Evolutionary conservation across 257 asterid species (phyloP), one percentile per base, ranked within the genome.

Genomic region (Salvia hispanica): DNA sequence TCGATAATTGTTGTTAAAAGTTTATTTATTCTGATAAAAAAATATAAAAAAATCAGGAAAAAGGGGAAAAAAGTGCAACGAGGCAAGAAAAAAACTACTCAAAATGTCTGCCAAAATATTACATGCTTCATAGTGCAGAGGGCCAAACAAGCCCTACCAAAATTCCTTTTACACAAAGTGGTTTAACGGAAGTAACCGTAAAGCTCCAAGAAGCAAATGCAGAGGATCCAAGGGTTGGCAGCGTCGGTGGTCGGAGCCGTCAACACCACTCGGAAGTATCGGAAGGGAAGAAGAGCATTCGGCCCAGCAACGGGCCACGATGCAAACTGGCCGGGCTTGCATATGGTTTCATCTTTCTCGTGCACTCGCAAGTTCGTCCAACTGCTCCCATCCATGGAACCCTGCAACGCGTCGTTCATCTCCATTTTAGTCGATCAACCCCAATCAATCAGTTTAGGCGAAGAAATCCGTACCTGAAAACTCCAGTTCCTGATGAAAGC

Each of bases 121-220:
- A 50, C 31, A 50, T 4, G 31, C 55, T 50, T 50, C 6, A 48
- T 9, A 39, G 7, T 28, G 40, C 50, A 58, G 0, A 34, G 39
- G 4, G 48, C 25, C 25, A 58, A 58, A 1, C 42, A 28, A 63
- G 15, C 28, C 25, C 58, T 12, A 7, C 12, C 50, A 64, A 57
- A 69, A 62, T 36, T 52, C 46, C 43, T 25, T 25, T 28, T 36
- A 34, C 16, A 25, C 15, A 33, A 14, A 9, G 43, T 36, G 12
- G 18, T 64, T 39, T 60, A 94, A 40, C 77, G 97, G 60, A 94
- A 94, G 75, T 82, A 91, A 12, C 99, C 99, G 50, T 94, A 94
- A 48, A 94, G 95, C 85, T 94, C 99, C 73, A 91, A 72, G 88
- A 88, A 88, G 82, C 99, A 91, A 57, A 85, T 85, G 86, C 97